Percentiles rank a stretch among this genome's conserved stretches.
These are phyloP conservation scores for Colletotrichum tanaceti DNA, from an alignment of 2,329 filamentous ascomycete species.

Conservation along the genomic window DNA sequence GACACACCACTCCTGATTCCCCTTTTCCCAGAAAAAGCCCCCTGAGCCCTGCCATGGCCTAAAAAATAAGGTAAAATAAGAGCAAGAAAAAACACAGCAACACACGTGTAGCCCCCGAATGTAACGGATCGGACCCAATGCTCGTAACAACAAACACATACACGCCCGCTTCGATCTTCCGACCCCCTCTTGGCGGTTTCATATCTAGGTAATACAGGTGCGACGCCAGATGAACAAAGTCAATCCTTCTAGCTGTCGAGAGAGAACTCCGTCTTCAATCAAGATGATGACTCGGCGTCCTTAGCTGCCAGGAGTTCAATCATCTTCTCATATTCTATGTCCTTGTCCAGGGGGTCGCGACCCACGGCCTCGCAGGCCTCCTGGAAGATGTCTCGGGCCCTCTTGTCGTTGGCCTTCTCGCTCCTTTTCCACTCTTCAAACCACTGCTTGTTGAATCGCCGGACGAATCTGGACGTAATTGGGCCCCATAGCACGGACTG, in stretches of 20 bases:
- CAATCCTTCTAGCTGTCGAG: conserved; percentile 9
- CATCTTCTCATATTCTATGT: conserved; percentile 41
- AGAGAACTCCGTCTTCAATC: neutral
- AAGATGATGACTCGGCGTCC: conserved; percentile 32
- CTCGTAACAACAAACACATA: conserved; percentile 10
- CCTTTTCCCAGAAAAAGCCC: conserved; percentile 11
- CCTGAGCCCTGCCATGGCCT: neutral
- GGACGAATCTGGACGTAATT: conserved; percentile 31
- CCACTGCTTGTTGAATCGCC: conserved; percentile 37
- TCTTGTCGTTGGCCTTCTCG: conserved; percentile 28
- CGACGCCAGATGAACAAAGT: neutral
- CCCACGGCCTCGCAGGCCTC: conserved; percentile 31
- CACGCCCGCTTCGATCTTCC: neutral
- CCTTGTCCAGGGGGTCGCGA: conserved; percentile 38
- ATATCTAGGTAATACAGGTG: conserved; percentile 24
- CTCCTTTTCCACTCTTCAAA: conserved; percentile 39
- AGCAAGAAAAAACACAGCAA: conserved; percentile 9
- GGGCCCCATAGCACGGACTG: conserved; percentile 40
- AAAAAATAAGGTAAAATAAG: conserved; percentile 10
- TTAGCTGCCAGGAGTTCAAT: conserved; percentile 38
- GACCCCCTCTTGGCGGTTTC: neutral
- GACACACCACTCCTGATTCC: conserved; percentile 21
- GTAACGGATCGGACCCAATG: neutral
- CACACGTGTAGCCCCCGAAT: neutral
- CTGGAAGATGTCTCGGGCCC: conserved; percentile 23